Conservation (phyloP, 1,284 basidiomycete species). For the Ganoderma multipileum region DNA sequence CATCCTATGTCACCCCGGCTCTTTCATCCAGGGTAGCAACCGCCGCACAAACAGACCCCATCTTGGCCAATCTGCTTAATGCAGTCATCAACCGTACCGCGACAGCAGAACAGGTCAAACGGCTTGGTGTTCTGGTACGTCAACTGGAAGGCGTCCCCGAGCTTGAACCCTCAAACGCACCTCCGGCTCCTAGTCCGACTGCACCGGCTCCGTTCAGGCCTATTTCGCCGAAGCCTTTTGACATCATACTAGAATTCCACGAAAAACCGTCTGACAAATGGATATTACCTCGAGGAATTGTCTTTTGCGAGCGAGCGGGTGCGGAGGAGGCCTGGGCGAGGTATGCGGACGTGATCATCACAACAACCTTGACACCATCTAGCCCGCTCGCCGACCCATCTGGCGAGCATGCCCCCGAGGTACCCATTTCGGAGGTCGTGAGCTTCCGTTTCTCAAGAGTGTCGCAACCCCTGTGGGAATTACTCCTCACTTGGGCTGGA, state of each 20-base stretch:
- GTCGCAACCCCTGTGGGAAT: slow-evolving; percentile 56
- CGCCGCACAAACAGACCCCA: slow-evolving; percentile 68
- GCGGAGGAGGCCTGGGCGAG: slow-evolving; percentile 27
- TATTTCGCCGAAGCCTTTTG: slow-evolving; percentile 46
- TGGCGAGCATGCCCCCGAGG: slow-evolving; percentile 15
- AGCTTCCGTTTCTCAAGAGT: slow-evolving; percentile 55
- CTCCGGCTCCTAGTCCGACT: slow-evolving; percentile 17
- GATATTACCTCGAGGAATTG: slow-evolving; percentile 66
- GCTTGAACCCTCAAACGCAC: slow-evolving; percentile 13
- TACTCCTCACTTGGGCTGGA: slow-evolving; percentile 64
- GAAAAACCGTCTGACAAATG: slow-evolving; percentile 67
- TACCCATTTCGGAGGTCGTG: slow-evolving; percentile 44
- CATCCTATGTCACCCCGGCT: slow-evolving; percentile 56
- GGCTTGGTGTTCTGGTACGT: slow-evolving; percentile 68
- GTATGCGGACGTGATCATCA: slow-evolving; percentile 29
- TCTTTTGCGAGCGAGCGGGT: slow-evolving; percentile 50
- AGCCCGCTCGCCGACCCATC: slow-evolving; percentile 28
- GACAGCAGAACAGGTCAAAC: slow-evolving; percentile 65
- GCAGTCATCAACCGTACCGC: slow-evolving; percentile 65
- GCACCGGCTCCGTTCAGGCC: slow-evolving; percentile 32
- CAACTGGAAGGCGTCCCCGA: slow-evolving; percentile 47
- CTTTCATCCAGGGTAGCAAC: slow-evolving; percentile 68
- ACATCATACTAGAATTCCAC: slow-evolving; percentile 72
- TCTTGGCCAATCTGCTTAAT: slow-evolving; percentile 66
- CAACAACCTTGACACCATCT: slow-evolving; percentile 17